Evolutionary conservation across 163 green algal species (phyloP).

Genomic region (Coccomyxa subellipsoidea): DNA sequence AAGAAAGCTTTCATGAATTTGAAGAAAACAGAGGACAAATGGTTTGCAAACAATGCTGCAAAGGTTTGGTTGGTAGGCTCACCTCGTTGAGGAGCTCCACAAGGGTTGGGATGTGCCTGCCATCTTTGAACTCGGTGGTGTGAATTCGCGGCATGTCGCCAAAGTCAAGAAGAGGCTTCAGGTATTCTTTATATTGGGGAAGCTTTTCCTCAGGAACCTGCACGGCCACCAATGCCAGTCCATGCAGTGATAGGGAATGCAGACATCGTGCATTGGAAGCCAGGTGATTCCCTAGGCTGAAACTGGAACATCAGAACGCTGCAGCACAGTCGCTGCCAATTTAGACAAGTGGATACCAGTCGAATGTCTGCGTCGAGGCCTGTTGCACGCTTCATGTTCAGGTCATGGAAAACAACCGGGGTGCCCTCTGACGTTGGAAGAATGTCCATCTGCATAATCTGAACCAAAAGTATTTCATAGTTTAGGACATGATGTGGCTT

Average conservation of each 20-base stretch:
- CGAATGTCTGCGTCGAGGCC: constrained; percentile 6
- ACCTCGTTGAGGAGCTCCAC: neutral
- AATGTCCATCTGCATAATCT: constrained; percentile 16
- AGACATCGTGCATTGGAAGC: too few relatives aligned
- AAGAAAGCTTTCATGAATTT: too few relatives aligned
- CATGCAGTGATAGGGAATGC: neutral
- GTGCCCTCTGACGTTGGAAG: constrained; percentile 1
- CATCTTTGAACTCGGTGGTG: constrained; percentile 10
- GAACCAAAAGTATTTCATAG: neutral
- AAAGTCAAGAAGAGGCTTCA: neutral
- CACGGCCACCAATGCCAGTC: neutral
- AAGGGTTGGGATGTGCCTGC: neutral
- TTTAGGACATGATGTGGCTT: too few relatives aligned
- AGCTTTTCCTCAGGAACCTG: constrained; percentile 1
- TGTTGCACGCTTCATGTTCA: constrained; percentile 9
- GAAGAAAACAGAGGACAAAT: too few relatives aligned
- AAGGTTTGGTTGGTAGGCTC: neutral
- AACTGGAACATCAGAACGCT: too few relatives aligned
- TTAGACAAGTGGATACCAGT: neutral
- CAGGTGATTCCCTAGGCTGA: too few relatives aligned
- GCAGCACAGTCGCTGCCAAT: too few relatives aligned
- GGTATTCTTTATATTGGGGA: neutral
- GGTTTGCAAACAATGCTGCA: too few relatives aligned
- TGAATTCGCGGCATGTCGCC: neutral
- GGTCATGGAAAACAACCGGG: constrained; percentile 13